Evolutionary conservation across 768 basidiomycete species (phyloP), one percentile per base, ranked within the genome.

Genomic region (Tylopilus felleus): DNA sequence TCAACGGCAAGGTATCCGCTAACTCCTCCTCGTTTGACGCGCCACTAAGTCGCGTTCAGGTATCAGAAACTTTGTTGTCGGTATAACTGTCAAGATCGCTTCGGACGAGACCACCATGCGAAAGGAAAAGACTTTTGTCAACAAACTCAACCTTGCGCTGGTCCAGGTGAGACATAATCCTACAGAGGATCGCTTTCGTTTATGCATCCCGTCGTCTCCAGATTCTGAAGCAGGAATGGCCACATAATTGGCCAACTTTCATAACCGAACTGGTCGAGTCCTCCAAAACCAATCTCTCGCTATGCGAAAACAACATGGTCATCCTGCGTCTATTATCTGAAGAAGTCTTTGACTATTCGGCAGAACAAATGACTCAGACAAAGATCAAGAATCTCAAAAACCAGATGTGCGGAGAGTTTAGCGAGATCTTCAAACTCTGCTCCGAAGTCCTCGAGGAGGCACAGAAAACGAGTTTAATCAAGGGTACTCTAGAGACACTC

Each of bases 281-380:
- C 8, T 98, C 96, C 41, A 96, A 96, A 73, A 93, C 92, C 40
- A 98, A 94, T 68, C 83, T 98, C 38, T 86, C 91, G 2, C 82
- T 98, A 28, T 98, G 97, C 80, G 97, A 99, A 76, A 99, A 99
- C 80, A 99, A 99, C 76, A 99, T 99, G 97, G 83, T 93, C 71
- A 98, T 99, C 69, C 80, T 98, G 62, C 91, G 92, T 66, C 80
- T 99, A 13, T 80, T 98, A n/a, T 96, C 93, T 0, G 97, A 99
- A 68, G 97, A 99, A 71, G 93, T 99, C 54, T 99, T 99, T 66
- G 97, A 99, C 71, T 99, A 88, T 73, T 97, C 94, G 4, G 93
- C 97, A 4, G 97, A 99, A 63, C 93, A 96, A 72, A 90, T 99
- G 93, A 98, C 95, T 0, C 94, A 97, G 71, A 87, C 88, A 10